These are phyloP conservation scores for Pseudovirgaria hyperparasitica DNA, from an alignment of 2,329 filamentous ascomycete genomes.

Conservation along the genomic window DNA sequence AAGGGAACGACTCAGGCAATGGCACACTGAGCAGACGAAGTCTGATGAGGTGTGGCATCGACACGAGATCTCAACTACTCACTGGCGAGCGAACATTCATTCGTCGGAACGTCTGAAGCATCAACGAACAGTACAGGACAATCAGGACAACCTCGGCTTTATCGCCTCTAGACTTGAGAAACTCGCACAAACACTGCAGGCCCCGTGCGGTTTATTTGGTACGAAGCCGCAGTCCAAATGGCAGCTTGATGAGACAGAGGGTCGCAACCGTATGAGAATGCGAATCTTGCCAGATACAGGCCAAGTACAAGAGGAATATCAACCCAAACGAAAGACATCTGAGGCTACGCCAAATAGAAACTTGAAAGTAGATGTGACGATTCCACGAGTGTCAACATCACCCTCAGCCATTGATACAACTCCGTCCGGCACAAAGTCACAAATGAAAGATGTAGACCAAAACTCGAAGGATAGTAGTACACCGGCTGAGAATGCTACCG, in stretches of 20 bases:
- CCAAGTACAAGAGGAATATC: conserved; percentile 55
- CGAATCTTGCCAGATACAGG: conserved; percentile 70
- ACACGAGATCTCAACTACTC: conserved; percentile 76
- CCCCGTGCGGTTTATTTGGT: conserved; percentile 71
- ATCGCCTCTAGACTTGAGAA: conserved; percentile 63
- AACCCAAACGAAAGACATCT: conserved; percentile 67
- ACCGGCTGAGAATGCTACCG: conserved; percentile 8
- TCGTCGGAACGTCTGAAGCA: conserved; percentile 85
- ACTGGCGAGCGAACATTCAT: conserved; percentile 95
- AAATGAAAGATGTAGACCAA: conserved; percentile 8
- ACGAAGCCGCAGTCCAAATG: conserved; percentile 56
- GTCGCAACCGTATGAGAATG: conserved; percentile 86
- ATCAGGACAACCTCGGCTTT: conserved; percentile 78
- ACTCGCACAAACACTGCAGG: conserved; percentile 64
- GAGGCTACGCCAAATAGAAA: conserved; percentile 33
- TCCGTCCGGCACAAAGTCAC: conserved; percentile 8
- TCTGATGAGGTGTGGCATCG: conserved; percentile 60
- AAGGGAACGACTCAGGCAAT: conserved; percentile 68
- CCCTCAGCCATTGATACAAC: conserved; percentile 18
- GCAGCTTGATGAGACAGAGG: conserved; percentile 92
- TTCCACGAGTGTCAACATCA: conserved; percentile 16
- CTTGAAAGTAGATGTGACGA: conserved; percentile 33
- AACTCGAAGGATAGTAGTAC: conserved; percentile 12
- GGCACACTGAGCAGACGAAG: conserved; percentile 57
- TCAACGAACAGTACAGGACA: conserved; percentile 78